Evolutionary conservation across 352 stramenopile species (phyloP).

Genomic region (Globisporangium cystogenes): DNA sequence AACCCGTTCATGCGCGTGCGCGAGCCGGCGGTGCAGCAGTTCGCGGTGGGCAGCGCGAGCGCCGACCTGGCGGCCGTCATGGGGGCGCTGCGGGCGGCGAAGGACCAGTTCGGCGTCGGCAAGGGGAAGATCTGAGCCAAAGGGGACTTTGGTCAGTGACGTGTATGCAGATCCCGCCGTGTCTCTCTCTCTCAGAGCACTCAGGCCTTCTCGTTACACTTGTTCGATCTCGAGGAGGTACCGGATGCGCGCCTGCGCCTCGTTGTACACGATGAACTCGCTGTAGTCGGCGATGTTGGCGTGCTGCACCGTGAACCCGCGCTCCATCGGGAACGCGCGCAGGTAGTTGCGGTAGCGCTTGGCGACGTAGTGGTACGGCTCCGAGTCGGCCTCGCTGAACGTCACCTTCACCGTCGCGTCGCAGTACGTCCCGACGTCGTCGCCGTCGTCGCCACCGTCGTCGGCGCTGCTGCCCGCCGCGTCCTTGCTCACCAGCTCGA

Average conservation of each 20-base stretch:
- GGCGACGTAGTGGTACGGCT: conserved; percentile 27
- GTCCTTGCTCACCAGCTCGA: conserved; percentile 41
- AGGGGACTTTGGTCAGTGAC: too few species aligned
- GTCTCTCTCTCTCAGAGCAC: not conserved
- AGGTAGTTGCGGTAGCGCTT: conserved; percentile 54
- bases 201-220: not conserved
- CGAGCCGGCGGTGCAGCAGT: conserved; percentile 41
- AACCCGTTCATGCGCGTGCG: conserved; percentile 82
- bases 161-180: not conserved
- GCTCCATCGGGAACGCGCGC: conserved; percentile 10
- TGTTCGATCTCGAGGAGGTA: conserved; percentile 16
- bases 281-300: conserved; percentile 10
- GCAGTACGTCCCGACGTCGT: conserved; percentile 17
- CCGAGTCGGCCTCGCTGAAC: conserved; percentile 10
- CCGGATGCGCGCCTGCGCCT: conserved; percentile 15
- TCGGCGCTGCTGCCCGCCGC: not conserved
- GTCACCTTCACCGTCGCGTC: conserved; percentile 15
- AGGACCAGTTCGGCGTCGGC: conserved; percentile 59
- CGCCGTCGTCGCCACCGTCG: not conserved
- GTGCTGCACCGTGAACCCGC: conserved; percentile 19
- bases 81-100: conserved; percentile 39
- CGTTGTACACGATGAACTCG: conserved; percentile 22
- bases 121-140: conserved; percentile 29
- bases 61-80: conserved; percentile 54
- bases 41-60: conserved; percentile 19